Percentiles rank a stretch among this genome's conserved stretches.
Evolutionary conservation across 202 grass and related monocot genomes (phyloP).

Genomic region (Tripidium arundinaceum): DNA sequence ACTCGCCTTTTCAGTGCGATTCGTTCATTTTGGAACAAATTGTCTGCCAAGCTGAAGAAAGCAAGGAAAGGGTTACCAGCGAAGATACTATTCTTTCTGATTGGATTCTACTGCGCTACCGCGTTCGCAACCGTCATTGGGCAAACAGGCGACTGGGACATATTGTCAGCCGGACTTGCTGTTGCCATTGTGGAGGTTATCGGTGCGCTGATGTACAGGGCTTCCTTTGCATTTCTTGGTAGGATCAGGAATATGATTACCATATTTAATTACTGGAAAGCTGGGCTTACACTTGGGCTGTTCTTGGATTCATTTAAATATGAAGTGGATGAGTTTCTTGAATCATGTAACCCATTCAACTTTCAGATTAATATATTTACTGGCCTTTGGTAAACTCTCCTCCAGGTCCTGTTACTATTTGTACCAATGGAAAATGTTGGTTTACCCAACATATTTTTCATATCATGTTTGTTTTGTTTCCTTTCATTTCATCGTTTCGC

Average conservation of each 20-base stretch:
- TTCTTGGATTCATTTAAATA: slow-evolving; percentile 95
- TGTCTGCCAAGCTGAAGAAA: too few species aligned
- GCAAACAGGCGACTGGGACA: slow-evolving; percentile 97
- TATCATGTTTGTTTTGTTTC: not conserved
- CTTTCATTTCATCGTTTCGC: not conserved
- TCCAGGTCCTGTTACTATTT: not conserved
- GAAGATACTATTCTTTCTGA: slow-evolving; percentile 83
- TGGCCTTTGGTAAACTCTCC: slow-evolving; percentile 41
- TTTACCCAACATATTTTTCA: not conserved
- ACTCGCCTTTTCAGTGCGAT: too few species aligned
- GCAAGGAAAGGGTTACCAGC: slow-evolving; percentile 48
- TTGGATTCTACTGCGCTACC: slow-evolving; percentile 83
- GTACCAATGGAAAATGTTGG: not conserved
- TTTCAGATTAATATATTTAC: slow-evolving; percentile 65
- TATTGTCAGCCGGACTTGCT: slow-evolving; percentile 81
- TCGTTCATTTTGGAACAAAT: too few species aligned
- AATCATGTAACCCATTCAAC: slow-evolving; percentile 57
- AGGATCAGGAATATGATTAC: slow-evolving; percentile 58
- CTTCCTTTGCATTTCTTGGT: slow-evolving; percentile 54
- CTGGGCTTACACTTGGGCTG: slow-evolving; percentile 77
- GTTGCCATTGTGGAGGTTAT: slow-evolving; percentile 82
- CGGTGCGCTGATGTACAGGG: slow-evolving; percentile 80
- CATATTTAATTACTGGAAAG: slow-evolving; percentile 98
- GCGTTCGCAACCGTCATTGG: slow-evolving; percentile 91
- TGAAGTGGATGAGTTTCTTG: slow-evolving; percentile 55